Conservation (phyloP, 2,329 filamentous ascomycete species). For the Amauroascus verrucosus region DNA sequence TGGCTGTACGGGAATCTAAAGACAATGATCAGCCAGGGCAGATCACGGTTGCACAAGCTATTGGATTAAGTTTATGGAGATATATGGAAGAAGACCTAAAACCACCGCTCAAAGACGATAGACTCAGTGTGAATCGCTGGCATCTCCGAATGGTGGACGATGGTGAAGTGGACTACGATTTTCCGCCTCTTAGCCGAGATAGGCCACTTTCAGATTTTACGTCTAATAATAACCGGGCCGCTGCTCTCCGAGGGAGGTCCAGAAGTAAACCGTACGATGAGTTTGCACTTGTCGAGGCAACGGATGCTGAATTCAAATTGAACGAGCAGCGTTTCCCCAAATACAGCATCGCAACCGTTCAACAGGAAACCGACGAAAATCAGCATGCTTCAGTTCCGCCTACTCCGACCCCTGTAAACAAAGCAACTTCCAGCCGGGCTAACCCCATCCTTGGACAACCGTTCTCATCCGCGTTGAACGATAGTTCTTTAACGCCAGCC, state of each 20-base stretch:
- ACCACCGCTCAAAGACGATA: conserved; percentile 42
- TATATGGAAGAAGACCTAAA: conserved; percentile 50
- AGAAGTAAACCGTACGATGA: conserved; percentile 57
- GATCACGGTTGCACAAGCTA: conserved; percentile 52
- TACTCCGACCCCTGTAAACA: conserved; percentile 13
- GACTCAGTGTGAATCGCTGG: conserved; percentile 53
- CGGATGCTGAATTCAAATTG: conserved; percentile 44
- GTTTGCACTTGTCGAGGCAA: conserved; percentile 54
- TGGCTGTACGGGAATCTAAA: conserved; percentile 46
- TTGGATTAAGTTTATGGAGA: conserved; percentile 52
- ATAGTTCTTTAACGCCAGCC: conserved; percentile 37
- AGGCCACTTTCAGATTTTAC: conserved; percentile 54
- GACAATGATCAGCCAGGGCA: conserved; percentile 39
- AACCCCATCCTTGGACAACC: conserved; percentile 39
- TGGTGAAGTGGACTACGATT: conserved; percentile 57
- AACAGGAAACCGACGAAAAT: conserved; percentile 23
- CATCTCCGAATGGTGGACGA: conserved; percentile 58
- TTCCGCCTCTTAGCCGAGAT: conserved; percentile 49
- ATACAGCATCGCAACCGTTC: conserved; percentile 30
- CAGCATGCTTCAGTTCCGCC: conserved; percentile 16
- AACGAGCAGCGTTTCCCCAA: conserved; percentile 49
- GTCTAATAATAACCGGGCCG: conserved; percentile 55
- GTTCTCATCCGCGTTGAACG: conserved; percentile 38
- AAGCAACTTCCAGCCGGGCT: conserved; percentile 22
- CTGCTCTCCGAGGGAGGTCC: conserved; percentile 43